Evolutionary conservation across 2,329 filamentous ascomycete species (phyloP).

Genomic region (Aspergillus japonicus): DNA sequence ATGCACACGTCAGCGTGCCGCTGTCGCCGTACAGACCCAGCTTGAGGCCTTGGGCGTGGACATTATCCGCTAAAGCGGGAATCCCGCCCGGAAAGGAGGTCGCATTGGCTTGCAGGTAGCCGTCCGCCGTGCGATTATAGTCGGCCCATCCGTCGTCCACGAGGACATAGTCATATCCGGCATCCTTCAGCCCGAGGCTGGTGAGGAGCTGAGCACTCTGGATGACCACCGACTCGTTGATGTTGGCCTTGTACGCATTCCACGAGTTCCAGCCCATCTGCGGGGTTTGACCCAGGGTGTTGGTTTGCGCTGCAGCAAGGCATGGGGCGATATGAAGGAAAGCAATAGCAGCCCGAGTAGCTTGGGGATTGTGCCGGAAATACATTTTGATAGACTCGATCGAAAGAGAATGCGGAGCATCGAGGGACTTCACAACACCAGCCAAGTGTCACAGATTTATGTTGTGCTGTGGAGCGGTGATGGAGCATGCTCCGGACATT

Average conservation of each 20-base stretch:
- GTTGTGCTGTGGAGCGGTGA: no score
- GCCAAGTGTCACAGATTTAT: no score
- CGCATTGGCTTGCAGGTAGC: constrained; percentile 35
- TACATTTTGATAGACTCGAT: no score
- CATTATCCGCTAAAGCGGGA: neutral
- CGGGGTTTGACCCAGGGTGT: neutral
- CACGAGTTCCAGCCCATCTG: constrained; percentile 13
- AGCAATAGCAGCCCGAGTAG: no score
- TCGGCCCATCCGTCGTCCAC: constrained; percentile 44
- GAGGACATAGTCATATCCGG: constrained; percentile 34
- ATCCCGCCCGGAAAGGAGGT: constrained; percentile 48
- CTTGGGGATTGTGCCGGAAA: no score
- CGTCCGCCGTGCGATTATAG: constrained; percentile 17
- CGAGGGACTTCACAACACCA: no score
- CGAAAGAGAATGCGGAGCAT: no score
- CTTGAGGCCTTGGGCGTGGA: neutral
- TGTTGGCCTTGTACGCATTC: constrained; percentile 12
- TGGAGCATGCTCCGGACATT: no score
- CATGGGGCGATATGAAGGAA: no score
- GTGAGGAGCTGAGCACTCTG: neutral
- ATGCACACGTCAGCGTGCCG: constrained; percentile 35
- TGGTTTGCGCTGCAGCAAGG: no score
- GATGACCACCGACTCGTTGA: constrained; percentile 2
- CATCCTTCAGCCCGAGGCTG: constrained; percentile 7
- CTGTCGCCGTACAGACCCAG: constrained; percentile 47